Percentiles rank a stretch among this genome's conserved stretches.
Conservation (phyloP, 116 monocot genomes). For the Thalassia testudinum region DNA sequence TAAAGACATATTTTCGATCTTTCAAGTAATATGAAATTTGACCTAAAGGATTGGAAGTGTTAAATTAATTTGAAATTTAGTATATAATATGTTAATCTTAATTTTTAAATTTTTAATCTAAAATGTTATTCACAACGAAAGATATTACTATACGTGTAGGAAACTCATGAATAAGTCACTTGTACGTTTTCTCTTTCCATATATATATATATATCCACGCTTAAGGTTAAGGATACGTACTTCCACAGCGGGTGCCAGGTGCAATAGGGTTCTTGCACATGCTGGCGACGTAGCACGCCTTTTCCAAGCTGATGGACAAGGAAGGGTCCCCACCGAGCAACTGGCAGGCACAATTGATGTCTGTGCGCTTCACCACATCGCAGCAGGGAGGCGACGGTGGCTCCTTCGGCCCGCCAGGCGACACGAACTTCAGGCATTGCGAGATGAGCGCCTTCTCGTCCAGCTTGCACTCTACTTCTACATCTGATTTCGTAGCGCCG, state of each 20-base stretch:
- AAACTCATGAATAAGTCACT: too few relatives aligned
- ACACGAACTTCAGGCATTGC: background rate
- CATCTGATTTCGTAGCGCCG: background rate
- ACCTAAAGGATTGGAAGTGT: too few relatives aligned
- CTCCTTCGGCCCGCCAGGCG: background rate
- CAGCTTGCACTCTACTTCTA: slow-evolving; percentile 1
- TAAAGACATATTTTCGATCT: too few relatives aligned
- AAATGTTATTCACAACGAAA: too few relatives aligned
- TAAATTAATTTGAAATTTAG: too few relatives aligned
- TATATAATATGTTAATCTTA: too few relatives aligned
- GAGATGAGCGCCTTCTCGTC: background rate
- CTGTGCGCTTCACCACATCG: slow-evolving; percentile 1
- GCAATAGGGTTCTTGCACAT: slow-evolving; percentile 3
- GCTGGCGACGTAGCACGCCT: slow-evolving; percentile 6
- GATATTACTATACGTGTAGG: too few relatives aligned
- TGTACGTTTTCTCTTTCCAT: too few relatives aligned
- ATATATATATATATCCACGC: too few relatives aligned
- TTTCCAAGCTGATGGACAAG: slow-evolving; percentile 1
- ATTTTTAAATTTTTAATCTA: too few relatives aligned
- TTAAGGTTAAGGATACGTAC: background rate
- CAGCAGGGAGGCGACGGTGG: background rate
- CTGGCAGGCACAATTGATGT: slow-evolving; percentile 3
- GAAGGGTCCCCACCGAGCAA: background rate
- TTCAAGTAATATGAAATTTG: too few relatives aligned
- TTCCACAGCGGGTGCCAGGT: background rate